A percentile compares a stretch with the other conserved stretches of the same genome.
Evolutionary conservation across 2,329 filamentous ascomycete genomes (phyloP).

Genomic region (Diaporthe sp.): DNA sequence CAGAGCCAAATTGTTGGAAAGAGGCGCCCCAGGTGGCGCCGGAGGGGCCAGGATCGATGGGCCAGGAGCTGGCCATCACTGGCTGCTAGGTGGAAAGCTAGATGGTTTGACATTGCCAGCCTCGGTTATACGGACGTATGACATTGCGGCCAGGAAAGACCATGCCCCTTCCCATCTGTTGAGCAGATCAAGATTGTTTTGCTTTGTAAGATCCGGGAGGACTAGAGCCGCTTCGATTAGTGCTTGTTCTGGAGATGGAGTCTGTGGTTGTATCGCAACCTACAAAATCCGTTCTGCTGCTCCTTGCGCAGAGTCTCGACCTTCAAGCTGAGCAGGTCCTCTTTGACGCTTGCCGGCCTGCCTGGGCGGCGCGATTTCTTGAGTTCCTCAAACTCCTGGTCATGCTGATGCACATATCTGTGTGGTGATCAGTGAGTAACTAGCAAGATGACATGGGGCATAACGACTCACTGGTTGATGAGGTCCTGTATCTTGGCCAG

Average conservation of each 20-base stretch:
- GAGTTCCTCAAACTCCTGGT: slow-evolving; percentile 76
- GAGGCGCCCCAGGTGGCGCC: slow-evolving; percentile 10
- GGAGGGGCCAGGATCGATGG: slow-evolving; percentile 8
- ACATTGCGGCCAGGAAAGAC: slow-evolving; percentile 81
- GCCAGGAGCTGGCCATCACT: slow-evolving; percentile 54
- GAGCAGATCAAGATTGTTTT: slow-evolving; percentile 75
- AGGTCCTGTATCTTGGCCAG: slow-evolving; percentile 71
- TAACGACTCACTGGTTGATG: slow-evolving; percentile 68
- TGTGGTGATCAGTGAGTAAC: neutral
- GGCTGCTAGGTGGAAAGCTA: slow-evolving; percentile 78
- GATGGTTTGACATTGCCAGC: slow-evolving; percentile 76
- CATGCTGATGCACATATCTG: slow-evolving; percentile 76
- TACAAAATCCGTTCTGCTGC: slow-evolving; percentile 85
- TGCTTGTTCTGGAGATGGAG: neutral
- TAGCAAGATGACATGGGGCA: slow-evolving; percentile 21
- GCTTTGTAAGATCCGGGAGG: slow-evolving; percentile 80
- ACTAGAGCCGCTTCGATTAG: slow-evolving; percentile 57
- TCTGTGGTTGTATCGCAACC: slow-evolving; percentile 47
- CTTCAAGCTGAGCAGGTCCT: slow-evolving; percentile 82
- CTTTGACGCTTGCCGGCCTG: slow-evolving; percentile 80
- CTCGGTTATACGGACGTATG: slow-evolving; percentile 81
- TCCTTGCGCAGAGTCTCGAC: slow-evolving; percentile 82
- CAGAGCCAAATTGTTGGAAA: neutral
- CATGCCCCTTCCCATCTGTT: slow-evolving; percentile 86
- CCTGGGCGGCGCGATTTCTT: slow-evolving; percentile 82